Evolutionary conservation across 441 rosid genomes (phyloP).

Genomic region (Mallotus repandus): DNA sequence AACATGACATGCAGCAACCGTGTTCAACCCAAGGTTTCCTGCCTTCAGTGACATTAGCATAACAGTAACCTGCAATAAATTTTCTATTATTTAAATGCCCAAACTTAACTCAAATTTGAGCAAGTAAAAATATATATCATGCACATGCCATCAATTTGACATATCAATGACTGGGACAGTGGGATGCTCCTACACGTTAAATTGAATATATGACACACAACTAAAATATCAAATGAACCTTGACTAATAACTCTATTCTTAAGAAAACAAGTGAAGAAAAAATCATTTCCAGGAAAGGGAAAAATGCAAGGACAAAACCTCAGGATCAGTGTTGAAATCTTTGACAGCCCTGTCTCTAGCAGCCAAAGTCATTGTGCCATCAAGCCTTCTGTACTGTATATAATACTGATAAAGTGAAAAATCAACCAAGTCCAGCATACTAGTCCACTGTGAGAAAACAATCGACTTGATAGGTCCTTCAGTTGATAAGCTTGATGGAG

Average conservation of each 20-base stretch:
- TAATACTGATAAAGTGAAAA: conserved; percentile 38
- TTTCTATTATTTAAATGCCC: conserved; percentile 7
- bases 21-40: conserved; percentile 91
- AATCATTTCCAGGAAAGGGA: not conserved
- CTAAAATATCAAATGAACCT: not conserved
- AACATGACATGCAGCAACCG: conserved; percentile 96
- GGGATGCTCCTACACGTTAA: not conserved
- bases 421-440: conserved; percentile 90
- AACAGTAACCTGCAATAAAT: conserved; percentile 59
- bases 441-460: conserved; percentile 93
- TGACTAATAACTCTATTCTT: not conserved
- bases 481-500: conserved; percentile 33
- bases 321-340: conserved; percentile 69
- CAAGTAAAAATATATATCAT: not conserved
- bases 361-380: conserved; percentile 77
- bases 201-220: not conserved
- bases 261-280: conserved; percentile 7
- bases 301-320: conserved; percentile 46
- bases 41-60: conserved; percentile 97
- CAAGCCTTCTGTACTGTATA: conserved; percentile 80
- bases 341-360: conserved; percentile 84
- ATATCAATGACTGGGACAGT: not conserved
- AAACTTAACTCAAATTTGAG: not conserved
- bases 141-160: conserved; percentile 12
- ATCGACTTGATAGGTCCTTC: conserved; percentile 72